Evolutionary conservation across 2,329 filamentous ascomycete species (phyloP).

Genomic region (Pezicula carpinea): DNA sequence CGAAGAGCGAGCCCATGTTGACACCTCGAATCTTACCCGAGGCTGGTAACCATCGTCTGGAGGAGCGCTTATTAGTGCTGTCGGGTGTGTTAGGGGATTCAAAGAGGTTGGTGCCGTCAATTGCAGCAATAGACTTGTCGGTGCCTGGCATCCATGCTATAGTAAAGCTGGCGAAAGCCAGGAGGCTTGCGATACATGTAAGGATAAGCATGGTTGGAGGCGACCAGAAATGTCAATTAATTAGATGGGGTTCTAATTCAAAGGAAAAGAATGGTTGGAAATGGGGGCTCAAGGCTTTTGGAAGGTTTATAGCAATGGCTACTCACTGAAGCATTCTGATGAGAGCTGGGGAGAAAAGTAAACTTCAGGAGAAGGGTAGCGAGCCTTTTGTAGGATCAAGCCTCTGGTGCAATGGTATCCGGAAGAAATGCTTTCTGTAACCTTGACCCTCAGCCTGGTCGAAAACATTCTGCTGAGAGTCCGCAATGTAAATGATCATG

Average conservation of each 20-base stretch:
- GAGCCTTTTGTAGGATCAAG: background rate
- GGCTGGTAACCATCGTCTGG: constrained; percentile 13
- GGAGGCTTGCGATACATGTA: background rate
- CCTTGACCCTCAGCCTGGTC: no score
- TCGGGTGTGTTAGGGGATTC: background rate
- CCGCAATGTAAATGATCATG: no score
- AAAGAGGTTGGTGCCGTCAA: constrained; percentile 12
- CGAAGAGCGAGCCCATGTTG: constrained; percentile 42
- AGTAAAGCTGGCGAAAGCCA: constrained; percentile 5
- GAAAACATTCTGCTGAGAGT: no score
- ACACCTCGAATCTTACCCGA: constrained; percentile 42
- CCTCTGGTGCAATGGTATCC: background rate
- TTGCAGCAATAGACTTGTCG: constrained; percentile 8
- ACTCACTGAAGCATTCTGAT: background rate
- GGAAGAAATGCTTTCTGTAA: no score
- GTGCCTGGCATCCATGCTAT: constrained; percentile 16
- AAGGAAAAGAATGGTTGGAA: background rate
- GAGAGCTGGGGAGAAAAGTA: background rate
- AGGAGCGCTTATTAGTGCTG: background rate
- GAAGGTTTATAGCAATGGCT: background rate
- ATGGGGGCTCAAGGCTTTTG: background rate
- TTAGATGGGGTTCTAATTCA: background rate
- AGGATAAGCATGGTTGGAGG: background rate
- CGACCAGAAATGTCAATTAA: background rate
- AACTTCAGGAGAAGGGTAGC: background rate